A percentile compares a stretch with the other conserved stretches of the same genome.
These are phyloP conservation scores for Salix viminalis DNA, from an alignment of 345 rosid species.

Conservation along the genomic window DNA sequence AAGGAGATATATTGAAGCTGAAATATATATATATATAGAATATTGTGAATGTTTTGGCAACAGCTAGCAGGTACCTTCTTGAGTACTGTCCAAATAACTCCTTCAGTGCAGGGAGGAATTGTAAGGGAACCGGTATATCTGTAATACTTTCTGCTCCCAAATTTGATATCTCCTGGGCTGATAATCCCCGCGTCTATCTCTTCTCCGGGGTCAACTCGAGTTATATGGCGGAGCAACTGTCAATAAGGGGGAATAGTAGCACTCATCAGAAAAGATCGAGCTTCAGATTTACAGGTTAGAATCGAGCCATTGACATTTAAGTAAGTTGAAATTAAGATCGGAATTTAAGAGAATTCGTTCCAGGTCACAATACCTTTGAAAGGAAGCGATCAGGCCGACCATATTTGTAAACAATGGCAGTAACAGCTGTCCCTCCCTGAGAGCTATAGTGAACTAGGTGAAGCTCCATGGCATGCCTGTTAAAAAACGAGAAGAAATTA, in stretches of 20 bases:
- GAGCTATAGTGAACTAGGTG: slow-evolving; percentile 54
- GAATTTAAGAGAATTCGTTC: neutral
- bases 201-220: slow-evolving; percentile 15
- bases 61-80: slow-evolving; percentile 34
- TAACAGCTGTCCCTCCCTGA: slow-evolving; percentile 35
- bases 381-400: slow-evolving; percentile 61
- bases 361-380: slow-evolving; percentile 30
- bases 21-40: neutral
- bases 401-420: slow-evolving; percentile 48
- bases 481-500: neutral
- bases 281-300: neutral
- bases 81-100: slow-evolving; percentile 61
- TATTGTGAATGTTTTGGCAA: neutral
- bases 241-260: neutral
- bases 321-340: neutral
- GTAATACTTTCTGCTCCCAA: slow-evolving; percentile 49
- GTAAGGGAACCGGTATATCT: slow-evolving; percentile 74
- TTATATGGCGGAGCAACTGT: slow-evolving; percentile 47
- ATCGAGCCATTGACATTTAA: neutral
- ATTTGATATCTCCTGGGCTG: slow-evolving; percentile 46
- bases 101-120: slow-evolving; percentile 71
- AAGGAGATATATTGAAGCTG: neutral
- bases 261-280: neutral
- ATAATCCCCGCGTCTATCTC: slow-evolving; percentile 37
- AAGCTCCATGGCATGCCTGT: slow-evolving; percentile 53